Conservation (phyloP, 805 yeast species). For the Nakazawaea ernobii region DNA sequence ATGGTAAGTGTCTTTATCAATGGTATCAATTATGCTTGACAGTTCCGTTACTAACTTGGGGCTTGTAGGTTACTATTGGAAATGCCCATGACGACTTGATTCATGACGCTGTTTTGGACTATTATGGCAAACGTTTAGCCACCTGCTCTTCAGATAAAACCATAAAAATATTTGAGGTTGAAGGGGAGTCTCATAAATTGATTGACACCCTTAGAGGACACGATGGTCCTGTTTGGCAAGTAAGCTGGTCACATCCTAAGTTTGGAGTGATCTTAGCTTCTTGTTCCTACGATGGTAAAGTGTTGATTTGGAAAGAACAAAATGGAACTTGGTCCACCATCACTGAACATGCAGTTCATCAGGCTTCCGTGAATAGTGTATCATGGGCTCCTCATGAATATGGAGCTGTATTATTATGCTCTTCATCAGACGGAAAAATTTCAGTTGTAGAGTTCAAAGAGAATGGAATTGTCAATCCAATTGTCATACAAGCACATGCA, state of each 20-base stretch:
- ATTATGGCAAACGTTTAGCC: slow-evolving; percentile 93
- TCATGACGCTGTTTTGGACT: slow-evolving; percentile 96
- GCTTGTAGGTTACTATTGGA: slow-evolving; percentile 67
- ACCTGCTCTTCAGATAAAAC: slow-evolving; percentile 95
- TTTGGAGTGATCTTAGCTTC: slow-evolving; percentile 93
- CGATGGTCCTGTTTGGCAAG: slow-evolving; percentile 99
- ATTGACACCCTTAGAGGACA: slow-evolving; percentile 87
- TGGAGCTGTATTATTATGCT: slow-evolving; percentile 85
- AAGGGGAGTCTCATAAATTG: slow-evolving; percentile 75
- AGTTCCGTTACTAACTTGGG: neutral
- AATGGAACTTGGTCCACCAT: slow-evolving; percentile 83
- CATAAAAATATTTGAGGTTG: slow-evolving; percentile 89
- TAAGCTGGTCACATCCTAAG: slow-evolving; percentile 98
- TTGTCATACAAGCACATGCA: slow-evolving; percentile 73
- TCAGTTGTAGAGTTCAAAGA: slow-evolving; percentile 88
- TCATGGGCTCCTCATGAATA: slow-evolving; percentile 97
- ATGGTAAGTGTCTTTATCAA: neutral
- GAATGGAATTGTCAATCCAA: slow-evolving; percentile 72
- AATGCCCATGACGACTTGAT: slow-evolving; percentile 90
- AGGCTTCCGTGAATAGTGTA: slow-evolving; percentile 91
- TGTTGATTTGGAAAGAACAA: slow-evolving; percentile 91
- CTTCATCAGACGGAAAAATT: slow-evolving; percentile 90
- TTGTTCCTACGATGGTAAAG: slow-evolving; percentile 93
- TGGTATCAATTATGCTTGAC: neutral
- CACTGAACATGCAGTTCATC: slow-evolving; percentile 82